phyloP scores from a whole-genome alignment of 441 rosid genomes.

The Melianthus villosus region DNA sequence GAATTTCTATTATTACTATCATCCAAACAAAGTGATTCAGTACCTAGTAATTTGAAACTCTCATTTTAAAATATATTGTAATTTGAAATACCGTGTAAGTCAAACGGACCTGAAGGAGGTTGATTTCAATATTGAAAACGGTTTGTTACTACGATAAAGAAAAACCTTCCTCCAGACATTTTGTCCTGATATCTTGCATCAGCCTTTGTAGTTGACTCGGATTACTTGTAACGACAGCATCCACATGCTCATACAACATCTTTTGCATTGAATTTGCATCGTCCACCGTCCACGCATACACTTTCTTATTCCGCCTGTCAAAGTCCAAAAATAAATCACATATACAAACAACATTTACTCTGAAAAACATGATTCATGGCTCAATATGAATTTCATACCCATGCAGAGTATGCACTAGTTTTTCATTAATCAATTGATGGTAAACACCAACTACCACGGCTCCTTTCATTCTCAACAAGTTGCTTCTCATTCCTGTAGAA shows the following conservation, averaged over 20 bases:
- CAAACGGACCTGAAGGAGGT: no score
- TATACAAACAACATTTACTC: background rate
- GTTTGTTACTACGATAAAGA: slow-evolving; percentile 21
- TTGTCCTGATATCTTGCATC: slow-evolving; percentile 54
- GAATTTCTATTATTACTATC: no score
- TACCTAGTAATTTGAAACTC: no score
- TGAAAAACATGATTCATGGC: background rate
- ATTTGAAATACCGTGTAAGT: no score
- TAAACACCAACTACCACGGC: slow-evolving; percentile 63
- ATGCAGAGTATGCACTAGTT: slow-evolving; percentile 34
- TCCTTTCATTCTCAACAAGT: slow-evolving; percentile 55
- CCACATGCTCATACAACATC: slow-evolving; percentile 47
- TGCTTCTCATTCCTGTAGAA: slow-evolving; percentile 33
- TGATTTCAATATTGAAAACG: no score
- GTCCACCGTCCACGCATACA: slow-evolving; percentile 84
- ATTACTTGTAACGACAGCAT: slow-evolving; percentile 68
- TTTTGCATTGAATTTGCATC: slow-evolving; percentile 53
- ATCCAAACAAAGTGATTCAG: no score
- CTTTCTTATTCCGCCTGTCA: slow-evolving; percentile 52
- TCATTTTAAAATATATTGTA: no score
- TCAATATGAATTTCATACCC: slow-evolving; percentile 24
- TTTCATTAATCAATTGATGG: slow-evolving; percentile 59
- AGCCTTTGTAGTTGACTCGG: slow-evolving; percentile 44
- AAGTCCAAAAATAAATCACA: background rate
- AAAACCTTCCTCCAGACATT: slow-evolving; percentile 66